Base-by-base conservation (phyloP, 2,329 filamentous ascomycete genomes). In the Metarhizium sp. region DNA sequence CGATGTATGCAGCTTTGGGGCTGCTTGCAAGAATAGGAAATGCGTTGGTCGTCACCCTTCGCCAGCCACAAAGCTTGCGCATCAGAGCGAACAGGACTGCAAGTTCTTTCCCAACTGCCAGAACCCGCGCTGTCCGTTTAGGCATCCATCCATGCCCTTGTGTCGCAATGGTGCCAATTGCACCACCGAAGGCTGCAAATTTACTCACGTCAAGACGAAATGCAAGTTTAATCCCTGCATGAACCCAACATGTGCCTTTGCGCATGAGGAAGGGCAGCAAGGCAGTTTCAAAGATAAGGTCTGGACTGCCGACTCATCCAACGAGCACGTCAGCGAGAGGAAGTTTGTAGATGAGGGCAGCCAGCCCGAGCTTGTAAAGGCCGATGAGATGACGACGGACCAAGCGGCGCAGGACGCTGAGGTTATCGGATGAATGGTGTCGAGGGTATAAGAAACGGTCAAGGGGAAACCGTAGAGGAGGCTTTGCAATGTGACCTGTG, bases 121-220 rank as follows among this genome's bases (percentile, higher is more conserved):
- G 51, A 96, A 97, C 70, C 81, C 86, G 8, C 79, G 82, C 62
- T 99, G 94, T 68, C 83, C 88, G 1, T 99, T 96, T 78, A 87
- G 86, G 69, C 94, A 99, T 68, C 91, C 91, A 0, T 81, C 80
- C 32, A 90, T 90, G 81, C 90, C 90, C 6, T 78, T 90, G 29
- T 99, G 94, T 75, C 86, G 90, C 57, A 96, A 96, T 67, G 94
- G 94, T 32, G 88, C 87, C 50, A 90, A 92, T 67, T 99, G 94
- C 77, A 85, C 85, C 40, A 84, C 83, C 4, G 75, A 85, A 13
- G 84, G 85, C 58, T 99, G 94, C 81, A 91, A 90, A 63, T 99
- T 95, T 68, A 92, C 89, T 13, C 94, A 99, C 73, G 75, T 88
- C 62, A 85, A 86, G 69, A 88, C 86, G 50, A 81, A 87, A 69